Evolutionary conservation across 1,284 basidiomycete genomes (phyloP).

Genomic region (Cryptococcus sp.): DNA sequence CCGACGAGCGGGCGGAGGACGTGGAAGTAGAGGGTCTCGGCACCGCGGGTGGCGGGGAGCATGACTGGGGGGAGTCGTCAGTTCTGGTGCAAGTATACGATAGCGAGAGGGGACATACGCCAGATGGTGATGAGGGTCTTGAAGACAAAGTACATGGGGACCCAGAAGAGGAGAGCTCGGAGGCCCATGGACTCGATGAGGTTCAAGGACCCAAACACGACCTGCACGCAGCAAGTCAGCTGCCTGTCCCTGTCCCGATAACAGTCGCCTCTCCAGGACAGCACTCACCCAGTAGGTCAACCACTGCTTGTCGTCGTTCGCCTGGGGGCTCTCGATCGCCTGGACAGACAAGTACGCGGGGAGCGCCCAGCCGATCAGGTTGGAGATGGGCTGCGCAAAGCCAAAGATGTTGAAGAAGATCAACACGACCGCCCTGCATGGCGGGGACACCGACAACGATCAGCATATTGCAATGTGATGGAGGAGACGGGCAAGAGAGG

Average conservation of each 20-base stretch:
- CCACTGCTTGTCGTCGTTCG: conserved; percentile 54
- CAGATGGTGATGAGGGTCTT: conserved; percentile 85
- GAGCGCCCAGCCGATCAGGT: conserved; percentile 52
- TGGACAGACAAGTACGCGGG: conserved; percentile 52
- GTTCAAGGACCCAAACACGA: conserved; percentile 50
- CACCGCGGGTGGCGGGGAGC: conserved; percentile 59
- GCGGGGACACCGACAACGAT: not conserved
- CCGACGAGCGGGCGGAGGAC: conserved; percentile 67
- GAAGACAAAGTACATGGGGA: conserved; percentile 74
- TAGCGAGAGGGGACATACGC: conserved; percentile 46
- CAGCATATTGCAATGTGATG: not conserved
- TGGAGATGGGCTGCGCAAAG: conserved; percentile 49
- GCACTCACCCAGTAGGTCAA: conserved; percentile 49
- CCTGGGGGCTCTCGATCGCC: conserved; percentile 50
- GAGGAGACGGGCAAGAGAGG: not conserved
- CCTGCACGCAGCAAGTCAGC: conserved; percentile 17
- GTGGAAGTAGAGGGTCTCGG: conserved; percentile 64
- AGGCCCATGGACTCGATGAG: conserved; percentile 48
- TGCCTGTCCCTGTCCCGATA: not conserved
- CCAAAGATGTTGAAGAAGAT: conserved; percentile 54
- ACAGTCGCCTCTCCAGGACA: not conserved
- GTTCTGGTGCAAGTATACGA: not conserved
- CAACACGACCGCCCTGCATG: conserved; percentile 40
- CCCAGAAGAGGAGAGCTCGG: conserved; percentile 49
- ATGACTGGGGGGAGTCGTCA: conserved; percentile 30